Conservation (phyloP, 768 basidiomycete species). For the Exsudoporus frostii region DNA sequence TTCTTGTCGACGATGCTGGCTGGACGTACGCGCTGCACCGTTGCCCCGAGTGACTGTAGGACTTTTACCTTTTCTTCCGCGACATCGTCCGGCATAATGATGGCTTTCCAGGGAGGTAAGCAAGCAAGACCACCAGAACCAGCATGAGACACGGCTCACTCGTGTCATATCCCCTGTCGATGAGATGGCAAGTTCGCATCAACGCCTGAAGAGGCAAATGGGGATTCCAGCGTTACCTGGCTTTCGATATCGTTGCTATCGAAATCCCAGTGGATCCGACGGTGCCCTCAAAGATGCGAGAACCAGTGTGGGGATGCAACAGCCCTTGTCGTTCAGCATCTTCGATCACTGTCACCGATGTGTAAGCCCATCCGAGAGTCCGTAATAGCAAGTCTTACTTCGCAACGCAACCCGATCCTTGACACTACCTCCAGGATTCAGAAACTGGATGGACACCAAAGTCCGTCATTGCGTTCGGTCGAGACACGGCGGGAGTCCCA, state of each 20-base stretch:
- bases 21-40: constrained; percentile 88
- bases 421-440: constrained; percentile 97
- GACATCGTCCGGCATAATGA: constrained; percentile 88
- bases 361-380: not conserved
- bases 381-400: constrained; percentile 47
- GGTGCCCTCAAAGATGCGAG: constrained; percentile 95
- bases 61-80: constrained; percentile 89
- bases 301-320: constrained; percentile 81
- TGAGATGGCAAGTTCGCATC: not conserved
- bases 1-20: constrained; percentile 97
- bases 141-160: constrained; percentile 43
- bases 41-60: constrained; percentile 77
- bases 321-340: constrained; percentile 86
- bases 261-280: constrained; percentile 97
- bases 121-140: not conserved
- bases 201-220: not conserved
- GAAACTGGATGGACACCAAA: constrained; percentile 67
- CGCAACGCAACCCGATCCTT: constrained; percentile 96
- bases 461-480: not conserved
- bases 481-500: constrained; percentile 26
- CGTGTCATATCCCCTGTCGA: constrained; percentile 76
- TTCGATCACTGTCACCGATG: constrained; percentile 70
- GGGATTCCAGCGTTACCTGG: constrained; percentile 51
- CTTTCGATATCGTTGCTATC: constrained; percentile 87
- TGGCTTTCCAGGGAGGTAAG: constrained; percentile 46